phyloP scores from a whole-genome alignment of 148 eudicot genomes.

The Heliosperma pusillum region DNA sequence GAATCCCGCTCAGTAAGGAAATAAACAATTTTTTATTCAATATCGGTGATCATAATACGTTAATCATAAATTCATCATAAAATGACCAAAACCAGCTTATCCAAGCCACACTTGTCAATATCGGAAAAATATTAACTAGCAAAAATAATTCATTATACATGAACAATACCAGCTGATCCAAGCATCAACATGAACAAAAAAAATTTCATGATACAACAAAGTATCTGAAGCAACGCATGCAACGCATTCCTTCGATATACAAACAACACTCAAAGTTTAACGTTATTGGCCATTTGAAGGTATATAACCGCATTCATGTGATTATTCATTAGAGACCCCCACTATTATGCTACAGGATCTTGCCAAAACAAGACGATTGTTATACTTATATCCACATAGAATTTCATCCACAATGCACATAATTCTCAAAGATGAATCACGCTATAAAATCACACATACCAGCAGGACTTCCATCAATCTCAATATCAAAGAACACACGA shows the following conservation, averaged over 20 bases:
- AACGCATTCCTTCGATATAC: neutral
- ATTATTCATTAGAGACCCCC: no score
- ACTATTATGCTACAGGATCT: neutral
- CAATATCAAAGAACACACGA: conserved; percentile 83
- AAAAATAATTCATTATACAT: no score
- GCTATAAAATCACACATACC: conserved; percentile 39
- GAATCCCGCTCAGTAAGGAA: neutral
- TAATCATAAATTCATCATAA: neutral
- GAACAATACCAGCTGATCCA: no score
- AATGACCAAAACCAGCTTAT: neutral
- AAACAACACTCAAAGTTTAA: neutral
- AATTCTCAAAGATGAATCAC: neutral
- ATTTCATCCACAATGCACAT: neutral
- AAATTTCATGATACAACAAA: neutral
- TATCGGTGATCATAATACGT: neutral
- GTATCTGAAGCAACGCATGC: neutral
- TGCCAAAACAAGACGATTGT: neutral
- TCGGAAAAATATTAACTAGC: neutral
- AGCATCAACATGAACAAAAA: neutral
- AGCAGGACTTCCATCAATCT: conserved; percentile 63
- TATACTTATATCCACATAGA: neutral
- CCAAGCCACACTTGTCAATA: neutral
- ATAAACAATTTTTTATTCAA: neutral
- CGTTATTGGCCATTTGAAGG: neutral
- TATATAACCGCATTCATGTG: neutral